Conservation (phyloP, 768 basidiomycete species). For the Macrolepiota dolichaula region DNA sequence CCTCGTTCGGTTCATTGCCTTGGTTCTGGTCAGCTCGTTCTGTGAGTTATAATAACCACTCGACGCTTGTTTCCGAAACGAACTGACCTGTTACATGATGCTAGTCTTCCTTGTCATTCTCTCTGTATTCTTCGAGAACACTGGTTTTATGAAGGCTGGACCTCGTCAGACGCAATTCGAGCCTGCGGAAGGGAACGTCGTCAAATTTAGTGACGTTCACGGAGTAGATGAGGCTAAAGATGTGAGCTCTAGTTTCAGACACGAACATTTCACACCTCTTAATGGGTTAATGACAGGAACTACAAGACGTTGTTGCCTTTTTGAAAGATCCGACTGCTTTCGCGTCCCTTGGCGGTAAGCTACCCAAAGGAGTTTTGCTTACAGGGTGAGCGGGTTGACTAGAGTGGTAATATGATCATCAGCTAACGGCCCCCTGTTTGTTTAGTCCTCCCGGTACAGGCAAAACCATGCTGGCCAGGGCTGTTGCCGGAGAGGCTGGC, state of each 20-base stretch:
- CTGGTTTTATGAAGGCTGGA: slow-evolving; percentile 88
- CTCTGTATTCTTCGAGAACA: slow-evolving; percentile 89
- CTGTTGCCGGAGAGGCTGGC: slow-evolving; percentile 96
- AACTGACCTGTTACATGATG: neutral
- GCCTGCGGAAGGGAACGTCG: slow-evolving; percentile 71
- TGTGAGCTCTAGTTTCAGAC: slow-evolving; percentile 33
- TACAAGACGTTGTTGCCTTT: slow-evolving; percentile 94
- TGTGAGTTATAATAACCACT: slow-evolving; percentile 42
- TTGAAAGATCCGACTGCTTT: slow-evolving; percentile 91
- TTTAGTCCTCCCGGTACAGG: slow-evolving; percentile 83
- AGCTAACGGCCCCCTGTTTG: slow-evolving; percentile 9
- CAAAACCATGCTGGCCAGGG: slow-evolving; percentile 97
- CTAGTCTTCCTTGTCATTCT: slow-evolving; percentile 81
- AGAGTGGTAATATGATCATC: neutral
- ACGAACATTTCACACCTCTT: neutral
- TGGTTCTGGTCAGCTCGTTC: slow-evolving; percentile 56
- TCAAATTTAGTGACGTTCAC: slow-evolving; percentile 94
- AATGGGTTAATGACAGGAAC: slow-evolving; percentile 53
- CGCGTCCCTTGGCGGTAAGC: slow-evolving; percentile 86
- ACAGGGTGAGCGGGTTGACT: slow-evolving; percentile 51
- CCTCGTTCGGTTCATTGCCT: slow-evolving; percentile 58
- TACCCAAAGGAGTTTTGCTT: slow-evolving; percentile 90
- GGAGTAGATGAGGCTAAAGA: slow-evolving; percentile 97
- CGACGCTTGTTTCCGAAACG: neutral
- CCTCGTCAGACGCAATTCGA: slow-evolving; percentile 81